Percentiles rank a stretch among this genome's conserved stretches.
Conservation (phyloP, 805 yeast species). For the Lipomyces spencermartinsiae region DNA sequence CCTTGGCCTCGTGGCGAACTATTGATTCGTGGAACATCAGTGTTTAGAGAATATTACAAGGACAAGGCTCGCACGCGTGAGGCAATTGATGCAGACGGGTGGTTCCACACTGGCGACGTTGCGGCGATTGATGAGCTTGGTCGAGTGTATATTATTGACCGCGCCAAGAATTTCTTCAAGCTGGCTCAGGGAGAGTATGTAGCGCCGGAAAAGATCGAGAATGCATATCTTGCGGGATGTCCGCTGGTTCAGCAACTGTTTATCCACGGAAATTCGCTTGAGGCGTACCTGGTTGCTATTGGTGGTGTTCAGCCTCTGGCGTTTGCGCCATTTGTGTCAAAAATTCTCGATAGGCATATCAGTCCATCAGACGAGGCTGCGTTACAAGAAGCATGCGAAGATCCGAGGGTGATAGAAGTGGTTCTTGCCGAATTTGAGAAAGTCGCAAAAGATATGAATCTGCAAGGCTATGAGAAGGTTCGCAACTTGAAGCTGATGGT, state of each 20-base stretch:
- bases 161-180: slow-evolving; percentile 81
- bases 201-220: slow-evolving; percentile 80
- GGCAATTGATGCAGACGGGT: slow-evolving; percentile 56
- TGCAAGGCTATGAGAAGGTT: slow-evolving; percentile 69
- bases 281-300: slow-evolving; percentile 64
- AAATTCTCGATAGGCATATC: slow-evolving; percentile 44
- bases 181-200: slow-evolving; percentile 53
- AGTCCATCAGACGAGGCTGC: slow-evolving; percentile 42
- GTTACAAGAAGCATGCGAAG: slow-evolving; percentile 45
- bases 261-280: slow-evolving; percentile 67
- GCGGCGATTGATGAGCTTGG: slow-evolving; percentile 60
- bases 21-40: slow-evolving; percentile 67
- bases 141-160: slow-evolving; percentile 66
- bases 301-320: slow-evolving; percentile 64
- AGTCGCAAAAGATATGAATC: slow-evolving; percentile 47
- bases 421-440: slow-evolving; percentile 51
- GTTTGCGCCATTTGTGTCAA: slow-evolving; percentile 45
- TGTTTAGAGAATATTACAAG: slow-evolving; percentile 63
- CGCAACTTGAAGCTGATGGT: slow-evolving; percentile 59
- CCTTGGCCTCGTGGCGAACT: slow-evolving; percentile 64
- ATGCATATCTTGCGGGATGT: slow-evolving; percentile 60
- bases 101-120: slow-evolving; percentile 57
- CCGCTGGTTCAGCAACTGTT: slow-evolving; percentile 61
- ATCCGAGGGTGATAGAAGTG: slow-evolving; percentile 48
- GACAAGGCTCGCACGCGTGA: slow-evolving; percentile 60